Conservation (phyloP, 2,329 filamentous ascomycete genomes). For the Trichoderma koningiopsis region DNA sequence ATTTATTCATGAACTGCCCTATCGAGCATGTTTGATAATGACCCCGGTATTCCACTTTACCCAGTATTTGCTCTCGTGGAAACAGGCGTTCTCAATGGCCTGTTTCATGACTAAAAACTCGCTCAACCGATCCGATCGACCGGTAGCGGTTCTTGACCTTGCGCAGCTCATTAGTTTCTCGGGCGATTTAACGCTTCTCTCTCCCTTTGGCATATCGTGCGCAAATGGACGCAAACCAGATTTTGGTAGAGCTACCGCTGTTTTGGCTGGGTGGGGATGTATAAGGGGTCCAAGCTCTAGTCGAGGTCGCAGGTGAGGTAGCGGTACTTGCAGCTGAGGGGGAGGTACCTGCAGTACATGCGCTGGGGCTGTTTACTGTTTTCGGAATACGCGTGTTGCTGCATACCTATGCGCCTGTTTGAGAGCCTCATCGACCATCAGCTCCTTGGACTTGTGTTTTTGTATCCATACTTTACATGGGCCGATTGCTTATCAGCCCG, state of each 20-base stretch:
- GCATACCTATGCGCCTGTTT: background rate
- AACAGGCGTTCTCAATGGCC: background rate
- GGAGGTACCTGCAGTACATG: background rate
- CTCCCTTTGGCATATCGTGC: background rate
- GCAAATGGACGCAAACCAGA: conserved; percentile 1
- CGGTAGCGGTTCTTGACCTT: background rate
- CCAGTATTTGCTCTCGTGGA: background rate
- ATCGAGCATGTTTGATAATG: background rate
- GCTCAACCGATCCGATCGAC: background rate
- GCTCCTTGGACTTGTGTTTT: background rate
- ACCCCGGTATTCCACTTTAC: background rate
- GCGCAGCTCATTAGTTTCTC: background rate
- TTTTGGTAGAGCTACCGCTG: background rate
- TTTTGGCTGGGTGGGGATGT: background rate
- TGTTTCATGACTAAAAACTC: conserved; percentile 18
- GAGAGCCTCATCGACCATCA: background rate
- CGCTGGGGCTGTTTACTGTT: background rate
- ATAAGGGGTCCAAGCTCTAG: background rate
- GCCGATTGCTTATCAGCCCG: too few relatives aligned
- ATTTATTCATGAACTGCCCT: background rate
- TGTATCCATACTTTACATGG: too few relatives aligned
- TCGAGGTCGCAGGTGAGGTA: background rate
- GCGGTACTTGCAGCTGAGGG: background rate
- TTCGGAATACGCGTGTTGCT: background rate
- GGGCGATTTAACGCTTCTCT: background rate